A percentile compares a stretch with the other conserved stretches of the same genome.
phyloP scores from a whole-genome alignment of 2,329 filamentous ascomycete genomes.

The Alternaria sp. region DNA sequence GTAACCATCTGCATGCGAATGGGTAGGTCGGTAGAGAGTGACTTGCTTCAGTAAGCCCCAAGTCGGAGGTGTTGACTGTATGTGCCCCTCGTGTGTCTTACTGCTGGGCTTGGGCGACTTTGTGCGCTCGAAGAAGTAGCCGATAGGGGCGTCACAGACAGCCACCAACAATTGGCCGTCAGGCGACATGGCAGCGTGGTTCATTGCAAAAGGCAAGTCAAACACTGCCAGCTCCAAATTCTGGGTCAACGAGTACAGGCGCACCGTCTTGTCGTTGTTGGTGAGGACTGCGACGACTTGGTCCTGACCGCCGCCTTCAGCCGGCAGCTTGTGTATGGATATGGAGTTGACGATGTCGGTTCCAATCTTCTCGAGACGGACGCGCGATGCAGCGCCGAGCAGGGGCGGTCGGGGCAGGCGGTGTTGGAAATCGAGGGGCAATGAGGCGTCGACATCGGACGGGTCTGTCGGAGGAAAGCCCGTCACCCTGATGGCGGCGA shows the following conservation, averaged over 20 bases:
- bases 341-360: slow-evolving; percentile 73
- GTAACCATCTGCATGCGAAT: slow-evolving; percentile 62
- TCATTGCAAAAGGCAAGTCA: slow-evolving; percentile 83
- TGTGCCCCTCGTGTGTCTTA: slow-evolving; percentile 35
- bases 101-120: slow-evolving; percentile 40
- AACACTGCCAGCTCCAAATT: slow-evolving; percentile 74
- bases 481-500: slow-evolving; percentile 75
- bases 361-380: slow-evolving; percentile 67
- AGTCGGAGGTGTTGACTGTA: slow-evolving; percentile 38
- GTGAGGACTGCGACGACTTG: slow-evolving; percentile 77
- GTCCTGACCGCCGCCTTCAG: slow-evolving; percentile 55
- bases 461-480: slow-evolving; percentile 53
- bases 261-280: slow-evolving; percentile 92
- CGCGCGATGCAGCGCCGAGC: slow-evolving; percentile 40
- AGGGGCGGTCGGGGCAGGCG: slow-evolving; percentile 52
- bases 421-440: slow-evolving; percentile 61
- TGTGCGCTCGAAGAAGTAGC: slow-evolving; percentile 79
- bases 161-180: slow-evolving; percentile 82
- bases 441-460: slow-evolving; percentile 64
- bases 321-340: slow-evolving; percentile 65
- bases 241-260: slow-evolving; percentile 78
- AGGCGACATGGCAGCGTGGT: slow-evolving; percentile 92
- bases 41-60: slow-evolving; percentile 56
- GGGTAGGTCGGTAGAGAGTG: slow-evolving; percentile 52
- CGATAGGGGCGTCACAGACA: slow-evolving; percentile 84